Conservation (phyloP, 768 basidiomycete genomes). For the Strobilomyces confusus region DNA sequence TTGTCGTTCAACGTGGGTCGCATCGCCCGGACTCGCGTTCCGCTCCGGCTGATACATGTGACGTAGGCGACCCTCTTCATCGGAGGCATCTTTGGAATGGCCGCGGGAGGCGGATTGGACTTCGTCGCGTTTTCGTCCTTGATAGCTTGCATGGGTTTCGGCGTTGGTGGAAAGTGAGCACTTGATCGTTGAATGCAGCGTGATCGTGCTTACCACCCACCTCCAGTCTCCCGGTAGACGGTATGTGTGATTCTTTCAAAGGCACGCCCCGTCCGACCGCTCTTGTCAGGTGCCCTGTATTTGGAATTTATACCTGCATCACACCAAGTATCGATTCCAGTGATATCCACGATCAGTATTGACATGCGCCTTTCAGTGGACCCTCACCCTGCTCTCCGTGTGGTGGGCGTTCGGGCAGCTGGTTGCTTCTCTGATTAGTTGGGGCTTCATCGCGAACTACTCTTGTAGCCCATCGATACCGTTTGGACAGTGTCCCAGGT, state of each 20-base stretch:
- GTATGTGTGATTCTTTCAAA: conserved; percentile 28
- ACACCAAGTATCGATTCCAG: conserved; percentile 29
- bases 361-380: conserved; percentile 34
- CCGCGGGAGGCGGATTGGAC: conserved; percentile 43
- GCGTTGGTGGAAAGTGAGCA: conserved; percentile 49
- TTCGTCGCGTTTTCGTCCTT: conserved; percentile 45
- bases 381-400: conserved; percentile 50
- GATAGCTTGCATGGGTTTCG: conserved; percentile 45
- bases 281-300: conserved; percentile 39
- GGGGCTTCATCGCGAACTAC: conserved; percentile 53
- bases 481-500: conserved; percentile 41
- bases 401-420: conserved; percentile 55
- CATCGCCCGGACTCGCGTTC: not conserved
- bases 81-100: conserved; percentile 47
- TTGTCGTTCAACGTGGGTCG: conserved; percentile 39
- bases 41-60: not conserved
- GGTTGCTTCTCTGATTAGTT: conserved; percentile 47
- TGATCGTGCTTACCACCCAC: conserved; percentile 13
- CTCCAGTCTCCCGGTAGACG: conserved; percentile 42
- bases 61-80: conserved; percentile 33
- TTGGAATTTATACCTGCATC: conserved; percentile 43
- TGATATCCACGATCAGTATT: not conserved
- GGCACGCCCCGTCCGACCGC: not conserved
- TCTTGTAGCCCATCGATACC: conserved; percentile 38
- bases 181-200: conserved; percentile 8